Evolutionary conservation across 495 filamentous ascomycete species (phyloP), one percentile per base, ranked within the genome.

Genomic region (Lasiosphaeria ovina): DNA sequence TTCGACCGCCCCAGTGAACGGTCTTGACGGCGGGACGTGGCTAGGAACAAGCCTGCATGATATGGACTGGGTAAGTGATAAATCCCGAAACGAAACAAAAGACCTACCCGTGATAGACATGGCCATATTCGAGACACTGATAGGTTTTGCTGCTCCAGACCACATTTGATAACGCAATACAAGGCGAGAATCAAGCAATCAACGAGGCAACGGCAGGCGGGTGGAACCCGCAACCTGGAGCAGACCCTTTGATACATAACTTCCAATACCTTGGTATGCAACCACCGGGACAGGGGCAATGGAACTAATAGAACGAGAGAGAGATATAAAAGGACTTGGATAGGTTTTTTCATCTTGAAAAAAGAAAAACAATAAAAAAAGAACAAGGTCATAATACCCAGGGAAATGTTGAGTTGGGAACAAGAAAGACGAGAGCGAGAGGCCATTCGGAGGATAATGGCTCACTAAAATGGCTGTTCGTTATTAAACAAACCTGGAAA

Each of bases 21-120:
- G 8, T n/a, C 44, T 47, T 12, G 57, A 56, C 10, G 53, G 10
- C 6, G 49, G 49, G 9, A 33, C 50, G 6, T 63, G 61, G 61
- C 42, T 60, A 16, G 57, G 47, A 14, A 36, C 17, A 4, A 45
- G 45, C 3, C 32, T 55, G n/a, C 33, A 38, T 47, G 51, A 52
- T 24, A 56, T 66, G 34, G 61, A 66, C 54, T 66, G 64, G 64
- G 64, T 66, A 53, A 66, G 60, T 47, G 24, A 24, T 24, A 24
- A 24, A 24, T 24, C 24, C 24, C 24, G 24, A 24, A 24, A 24
- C 24, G 24, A 24, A 24, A 2, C 24, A 24, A 24, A 24, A 24
- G 1, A 24, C 24, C 24, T 24, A 24, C 24, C 24, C 24, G 24
- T 24, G 24, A n/a, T 8, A 6, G n/a, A 31, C 3, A 45, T n/a